A percentile compares a stretch with the other conserved stretches of the same genome.
Evolutionary conservation across 768 basidiomycete genomes (phyloP).

Genomic region (Hypholoma sublateritium): DNA sequence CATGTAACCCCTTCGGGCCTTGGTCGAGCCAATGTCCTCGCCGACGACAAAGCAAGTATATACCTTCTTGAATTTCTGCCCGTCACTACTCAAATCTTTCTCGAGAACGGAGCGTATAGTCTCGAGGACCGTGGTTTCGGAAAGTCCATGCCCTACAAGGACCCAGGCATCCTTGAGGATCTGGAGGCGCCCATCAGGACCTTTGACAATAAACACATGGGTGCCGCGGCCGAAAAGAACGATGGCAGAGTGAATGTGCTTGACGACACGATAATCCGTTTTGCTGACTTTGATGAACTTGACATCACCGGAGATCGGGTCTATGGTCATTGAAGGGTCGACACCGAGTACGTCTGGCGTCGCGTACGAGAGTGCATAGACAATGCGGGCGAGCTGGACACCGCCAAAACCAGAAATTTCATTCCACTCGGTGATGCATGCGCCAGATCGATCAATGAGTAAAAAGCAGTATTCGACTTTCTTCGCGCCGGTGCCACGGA

Average conservation of each 20-base stretch:
- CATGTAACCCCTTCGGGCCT: not conserved
- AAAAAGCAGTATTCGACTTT: not conserved
- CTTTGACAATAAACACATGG: slow-evolving; percentile 7
- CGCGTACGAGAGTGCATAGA: slow-evolving; percentile 1
- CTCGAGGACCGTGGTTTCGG: slow-evolving; percentile 1
- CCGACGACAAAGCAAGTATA: slow-evolving; percentile 4
- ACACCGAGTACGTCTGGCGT: not conserved
- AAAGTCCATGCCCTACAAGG: not conserved
- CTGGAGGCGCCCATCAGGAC: not conserved
- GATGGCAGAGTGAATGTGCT: slow-evolving; percentile 7
- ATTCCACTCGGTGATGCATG: no score
- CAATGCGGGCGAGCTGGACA: not conserved
- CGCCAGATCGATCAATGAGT: slow-evolving; percentile 1
- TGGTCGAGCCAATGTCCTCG: not conserved
- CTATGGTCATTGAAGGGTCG: slow-evolving; percentile 1
- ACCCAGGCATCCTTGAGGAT: slow-evolving; percentile 13
- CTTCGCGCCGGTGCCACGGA: not conserved
- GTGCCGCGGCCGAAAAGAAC: slow-evolving; percentile 8
- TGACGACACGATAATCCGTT: slow-evolving; percentile 2
- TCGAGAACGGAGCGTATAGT: not conserved
- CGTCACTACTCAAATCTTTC: not conserved
- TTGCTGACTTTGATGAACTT: not conserved
- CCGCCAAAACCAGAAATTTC: no score
- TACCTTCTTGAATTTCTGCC: not conserved
- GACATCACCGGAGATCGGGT: not conserved